Percentiles rank a stretch among this genome's conserved stretches.
Evolutionary conservation across 164 flowering plant genomes (phyloP).

Genomic region (Tinospora cordifolia): DNA sequence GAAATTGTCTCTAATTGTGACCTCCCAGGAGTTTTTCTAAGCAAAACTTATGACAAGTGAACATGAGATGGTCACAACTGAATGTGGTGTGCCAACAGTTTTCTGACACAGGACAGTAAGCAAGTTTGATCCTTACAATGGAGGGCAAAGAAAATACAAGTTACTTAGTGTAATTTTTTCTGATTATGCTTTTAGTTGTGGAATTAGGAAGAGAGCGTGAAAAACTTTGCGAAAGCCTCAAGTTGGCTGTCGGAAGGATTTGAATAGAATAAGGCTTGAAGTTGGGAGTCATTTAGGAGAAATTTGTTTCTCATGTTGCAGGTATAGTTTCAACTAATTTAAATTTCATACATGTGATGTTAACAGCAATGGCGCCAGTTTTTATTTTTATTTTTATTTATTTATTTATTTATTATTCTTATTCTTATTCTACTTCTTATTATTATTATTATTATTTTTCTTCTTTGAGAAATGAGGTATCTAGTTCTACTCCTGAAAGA

Average conservation of each 20-base stretch:
- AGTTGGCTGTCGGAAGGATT: neutral
- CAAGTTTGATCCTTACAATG: neutral
- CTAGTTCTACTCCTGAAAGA: neutral
- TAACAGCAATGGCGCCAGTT: neutral
- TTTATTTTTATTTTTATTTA: too few species aligned
- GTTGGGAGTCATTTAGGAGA: neutral
- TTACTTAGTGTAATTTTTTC: neutral
- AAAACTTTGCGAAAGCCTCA: neutral
- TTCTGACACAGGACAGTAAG: neutral
- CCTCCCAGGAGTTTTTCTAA: slow-evolving; percentile 26
- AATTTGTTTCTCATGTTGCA: neutral
- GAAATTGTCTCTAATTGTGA: slow-evolving; percentile 36
- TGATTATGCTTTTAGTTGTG: neutral
- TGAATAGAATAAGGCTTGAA: neutral
- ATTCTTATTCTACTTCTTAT: too few species aligned
- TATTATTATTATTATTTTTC: too few species aligned
- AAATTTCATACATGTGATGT: neutral
- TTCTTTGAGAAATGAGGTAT: neutral
- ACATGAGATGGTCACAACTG: neutral
- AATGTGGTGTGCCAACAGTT: neutral
- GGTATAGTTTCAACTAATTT: slow-evolving; percentile 1
- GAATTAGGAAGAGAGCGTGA: neutral
- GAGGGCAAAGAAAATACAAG: neutral
- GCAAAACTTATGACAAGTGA: neutral
- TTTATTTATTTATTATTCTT: too few species aligned